phyloP scores from a whole-genome alignment of 768 basidiomycete species.

The Hygrophoropsis aurantiaca region DNA sequence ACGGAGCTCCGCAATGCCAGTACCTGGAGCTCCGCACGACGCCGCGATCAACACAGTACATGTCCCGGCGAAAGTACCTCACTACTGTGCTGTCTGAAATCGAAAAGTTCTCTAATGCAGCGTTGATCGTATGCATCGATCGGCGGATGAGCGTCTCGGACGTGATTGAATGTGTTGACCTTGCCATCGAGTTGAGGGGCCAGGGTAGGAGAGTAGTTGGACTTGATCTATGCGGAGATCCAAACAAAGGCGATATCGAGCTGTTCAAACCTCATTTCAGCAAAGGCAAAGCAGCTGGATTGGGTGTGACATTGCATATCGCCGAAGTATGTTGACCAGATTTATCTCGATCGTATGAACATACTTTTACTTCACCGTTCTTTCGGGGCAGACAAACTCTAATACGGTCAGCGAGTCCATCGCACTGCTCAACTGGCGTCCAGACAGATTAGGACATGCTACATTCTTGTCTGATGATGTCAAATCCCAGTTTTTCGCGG shows the following conservation, averaged over 20 bases:
- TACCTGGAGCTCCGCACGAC: constrained; percentile 88
- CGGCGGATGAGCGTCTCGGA: constrained; percentile 57
- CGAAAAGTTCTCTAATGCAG: constrained; percentile 49
- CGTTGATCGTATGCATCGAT: constrained; percentile 76
- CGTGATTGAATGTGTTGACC: constrained; percentile 53
- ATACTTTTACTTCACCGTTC: too few relatives aligned
- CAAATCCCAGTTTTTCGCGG: constrained; percentile 48
- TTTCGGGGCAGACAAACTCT: constrained; percentile 38
- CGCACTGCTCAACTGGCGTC: constrained; percentile 57
- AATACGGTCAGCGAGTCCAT: constrained; percentile 60
- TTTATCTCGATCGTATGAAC: too few relatives aligned
- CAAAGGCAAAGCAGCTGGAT: constrained; percentile 55
- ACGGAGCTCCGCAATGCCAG: constrained; percentile 47
- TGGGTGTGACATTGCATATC: constrained; percentile 79
- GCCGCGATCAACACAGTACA: constrained; percentile 56
- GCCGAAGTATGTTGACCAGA: constrained; percentile 77
- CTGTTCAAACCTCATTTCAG: constrained; percentile 51
- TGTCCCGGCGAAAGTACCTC: constrained; percentile 64
- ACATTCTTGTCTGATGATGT: constrained; percentile 72
- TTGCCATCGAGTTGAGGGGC: constrained; percentile 53
- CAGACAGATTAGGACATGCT: constrained; percentile 76
- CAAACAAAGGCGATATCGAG: constrained; percentile 55
- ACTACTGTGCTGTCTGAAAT: constrained; percentile 64
- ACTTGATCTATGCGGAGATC: constrained; percentile 81
- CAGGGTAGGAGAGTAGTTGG: constrained; percentile 70